Base-by-base conservation (phyloP, 2,329 filamentous ascomycete species). In the Amphichorda felina region DNA sequence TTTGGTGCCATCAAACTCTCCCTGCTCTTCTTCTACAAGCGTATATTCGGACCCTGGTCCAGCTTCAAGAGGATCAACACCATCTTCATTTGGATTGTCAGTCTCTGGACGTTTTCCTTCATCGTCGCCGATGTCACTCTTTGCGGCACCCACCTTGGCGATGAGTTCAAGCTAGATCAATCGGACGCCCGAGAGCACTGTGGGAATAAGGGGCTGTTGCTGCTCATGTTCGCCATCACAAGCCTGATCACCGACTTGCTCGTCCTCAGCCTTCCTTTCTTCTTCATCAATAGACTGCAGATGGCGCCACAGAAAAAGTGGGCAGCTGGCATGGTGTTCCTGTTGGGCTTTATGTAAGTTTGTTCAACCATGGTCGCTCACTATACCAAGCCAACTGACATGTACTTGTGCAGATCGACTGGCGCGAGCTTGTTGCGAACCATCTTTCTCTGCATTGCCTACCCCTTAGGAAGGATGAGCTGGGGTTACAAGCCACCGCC, bases 1-100 rank as follows among this genome's bases (percentile, higher is more conserved):
- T 40, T 42, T 24, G 35, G 32, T 11, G 29, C 33, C 31, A 36
- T 40, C 34, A 42, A 42, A 30, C 38, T 42, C 19, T 38, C 38
- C 8, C 30, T 42, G 30, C 36, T 40, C 14, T 42, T 36, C 32
- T 42, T 42, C 27, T 42, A 40, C 29, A 34, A 29, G 28, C 35
- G 38, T 15, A 36, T 40, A 13, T 40, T 40, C 28, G 34, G 25
- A n/a, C 17, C 35, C 25, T 38, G 38, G 36, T 15, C 14, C 7
- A 38, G 38, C 33, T 38, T 40, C 28, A 14, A 22, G 14, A 18
- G 21, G 5, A 26, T 29, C 11, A 38, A 38, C 32, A 40, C 30
- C 30, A 26, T 40, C 27, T 10, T 38, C 13, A 38, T 38, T 9
- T 13, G 19, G 17, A 24, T 40, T 28, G 35, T 40, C 19, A 29